Base-by-base conservation (phyloP, 1,284 basidiomycete species). In the Inonotus hispidus region DNA sequence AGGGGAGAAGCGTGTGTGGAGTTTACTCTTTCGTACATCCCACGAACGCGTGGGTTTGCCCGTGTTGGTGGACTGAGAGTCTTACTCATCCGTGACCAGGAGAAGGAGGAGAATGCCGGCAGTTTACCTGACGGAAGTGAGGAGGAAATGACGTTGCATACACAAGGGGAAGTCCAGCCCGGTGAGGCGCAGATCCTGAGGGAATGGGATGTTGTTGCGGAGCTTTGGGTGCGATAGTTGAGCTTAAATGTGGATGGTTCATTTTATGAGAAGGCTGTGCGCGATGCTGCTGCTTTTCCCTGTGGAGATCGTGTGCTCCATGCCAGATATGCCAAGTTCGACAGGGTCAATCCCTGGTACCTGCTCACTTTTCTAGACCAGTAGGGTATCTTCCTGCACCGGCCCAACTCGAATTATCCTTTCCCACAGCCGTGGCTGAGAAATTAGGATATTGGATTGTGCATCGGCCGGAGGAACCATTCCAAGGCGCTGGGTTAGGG, bases 171-270 rank as follows among this genome's bases (percentile, higher is more conserved):
- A 14, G 43, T 59, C 13, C 57, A 59, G 19, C 14, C 56, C 8
- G 25, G 71, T 45, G 75, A 77, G 57, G 69, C 68, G 25, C 74
- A 74, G 58, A 76, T 75, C 27, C 66, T 90, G 65, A 85, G 81
- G 67, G 87, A 90, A 72, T 84, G 87, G 77, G 85, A 84, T 63
- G 75, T 85, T 5, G 72, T 90, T 46, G 82, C 78, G 11, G 88
- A 90, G 70, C 70, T 87, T 37, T 89, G 86, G 87, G 80, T 88
- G 54, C 57, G 54, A 41, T 59, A 52, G 50, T 32, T 5, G 46
- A 8, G 19, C 25, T 29, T 13, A 25, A 25, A n/a, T 1, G 10
- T 49, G 25, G 25, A 19, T 13, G 46, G 25, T n/a, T 21, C 21
- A 21, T 45, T 45, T 16, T 14, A 45, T 45, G 32, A 8, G 32